Evolutionary conservation across 106 monocot species (phyloP).

Genomic region (Agapanthus africanus): DNA sequence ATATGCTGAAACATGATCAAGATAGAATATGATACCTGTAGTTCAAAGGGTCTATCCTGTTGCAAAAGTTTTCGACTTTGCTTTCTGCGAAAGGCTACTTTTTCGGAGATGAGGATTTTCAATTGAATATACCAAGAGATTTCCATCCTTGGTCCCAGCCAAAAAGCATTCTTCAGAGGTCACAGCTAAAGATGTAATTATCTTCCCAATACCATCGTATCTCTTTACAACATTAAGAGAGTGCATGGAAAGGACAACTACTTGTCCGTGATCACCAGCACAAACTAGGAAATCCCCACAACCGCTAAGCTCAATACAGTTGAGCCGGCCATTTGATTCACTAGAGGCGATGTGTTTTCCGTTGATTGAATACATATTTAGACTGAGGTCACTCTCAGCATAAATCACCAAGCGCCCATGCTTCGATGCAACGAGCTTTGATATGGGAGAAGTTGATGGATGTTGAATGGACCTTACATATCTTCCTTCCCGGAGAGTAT

Average conservation of each 20-base stretch:
- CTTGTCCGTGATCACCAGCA: constrained; percentile 94
- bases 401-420: constrained; percentile 76
- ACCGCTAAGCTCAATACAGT: constrained; percentile 71
- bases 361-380: constrained; percentile 92
- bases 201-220: constrained; percentile 80
- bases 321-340: constrained; percentile 87
- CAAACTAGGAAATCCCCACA: constrained; percentile 91
- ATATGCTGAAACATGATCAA: not conserved
- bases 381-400: constrained; percentile 81
- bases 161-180: constrained; percentile 96
- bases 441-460: constrained; percentile 64
- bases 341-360: constrained; percentile 71
- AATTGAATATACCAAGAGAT: constrained; percentile 82
- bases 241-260: constrained; percentile 88
- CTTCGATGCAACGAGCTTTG: constrained; percentile 74
- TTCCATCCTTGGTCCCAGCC: constrained; percentile 91
- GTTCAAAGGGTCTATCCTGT: constrained; percentile 14
- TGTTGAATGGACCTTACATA: constrained; percentile 91
- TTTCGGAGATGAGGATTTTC: constrained; percentile 71
- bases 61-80: constrained; percentile 30
- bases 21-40: constrained; percentile 4
- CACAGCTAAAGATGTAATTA: constrained; percentile 70
- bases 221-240: constrained; percentile 72
- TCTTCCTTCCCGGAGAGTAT: constrained; percentile 79
- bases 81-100: constrained; percentile 31